These are phyloP conservation scores for Crucihimalaya himalaica DNA, from an alignment of 345 rosid species.

Conservation along the genomic window DNA sequence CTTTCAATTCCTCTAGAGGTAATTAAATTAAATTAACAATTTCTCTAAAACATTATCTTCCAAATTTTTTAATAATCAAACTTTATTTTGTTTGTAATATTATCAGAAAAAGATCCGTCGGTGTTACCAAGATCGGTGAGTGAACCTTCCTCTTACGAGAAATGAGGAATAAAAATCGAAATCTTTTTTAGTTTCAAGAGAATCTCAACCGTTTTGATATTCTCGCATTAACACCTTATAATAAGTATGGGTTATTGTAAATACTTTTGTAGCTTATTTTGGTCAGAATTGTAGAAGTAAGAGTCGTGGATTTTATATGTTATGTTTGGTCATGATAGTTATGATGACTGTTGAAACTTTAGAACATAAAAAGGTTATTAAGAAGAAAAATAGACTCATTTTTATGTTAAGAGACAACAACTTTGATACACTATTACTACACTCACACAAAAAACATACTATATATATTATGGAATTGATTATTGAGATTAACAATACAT, in stretches of 20 bases:
- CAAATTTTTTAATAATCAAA: too few species aligned
- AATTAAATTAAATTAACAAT: background rate
- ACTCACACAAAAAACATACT: too few species aligned
- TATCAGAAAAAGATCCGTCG: slow-evolving; percentile 63
- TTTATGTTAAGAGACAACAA: background rate
- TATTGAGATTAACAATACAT: too few species aligned
- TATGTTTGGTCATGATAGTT: slow-evolving; percentile 30
- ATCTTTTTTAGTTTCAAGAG: slow-evolving; percentile 19
- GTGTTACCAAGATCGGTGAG: slow-evolving; percentile 67
- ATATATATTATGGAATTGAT: too few species aligned
- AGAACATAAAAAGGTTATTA: slow-evolving; percentile 14
- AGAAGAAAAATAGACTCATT: slow-evolving; percentile 22
- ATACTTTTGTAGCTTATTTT: slow-evolving; percentile 1
- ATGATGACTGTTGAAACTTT: slow-evolving; percentile 32
- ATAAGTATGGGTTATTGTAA: slow-evolving; percentile 24
- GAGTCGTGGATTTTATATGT: slow-evolving; percentile 7
- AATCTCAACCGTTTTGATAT: slow-evolving; percentile 29
- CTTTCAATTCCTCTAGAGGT: slow-evolving; percentile 88
- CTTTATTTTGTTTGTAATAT: background rate
- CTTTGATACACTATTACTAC: too few species aligned
- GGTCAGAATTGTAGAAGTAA: slow-evolving; percentile 17
- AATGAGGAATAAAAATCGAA: slow-evolving; percentile 20
- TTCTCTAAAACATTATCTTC: background rate
- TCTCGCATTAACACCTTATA: slow-evolving; percentile 5
- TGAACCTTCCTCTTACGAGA: slow-evolving; percentile 46